Evolutionary conservation across 2,329 filamentous ascomycete species (phyloP).

Genomic region (Taxawa tesnikishii): DNA sequence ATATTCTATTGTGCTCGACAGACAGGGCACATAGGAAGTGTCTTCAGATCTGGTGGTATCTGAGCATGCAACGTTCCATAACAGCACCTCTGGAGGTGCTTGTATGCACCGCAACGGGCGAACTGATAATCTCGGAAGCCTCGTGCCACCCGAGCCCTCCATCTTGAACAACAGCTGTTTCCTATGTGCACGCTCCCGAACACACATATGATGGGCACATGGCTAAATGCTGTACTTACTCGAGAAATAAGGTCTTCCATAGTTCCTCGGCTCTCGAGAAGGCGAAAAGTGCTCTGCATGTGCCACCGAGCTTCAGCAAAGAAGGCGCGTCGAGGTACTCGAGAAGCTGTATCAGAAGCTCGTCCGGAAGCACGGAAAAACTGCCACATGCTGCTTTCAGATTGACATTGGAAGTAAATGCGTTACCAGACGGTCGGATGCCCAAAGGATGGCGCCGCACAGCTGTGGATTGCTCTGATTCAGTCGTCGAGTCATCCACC

Average conservation of each 20-base stretch:
- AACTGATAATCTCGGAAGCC: no score
- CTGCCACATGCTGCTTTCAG: conserved; percentile 53
- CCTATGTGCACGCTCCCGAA: no score
- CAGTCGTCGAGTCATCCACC: conserved; percentile 4
- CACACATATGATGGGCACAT: no score
- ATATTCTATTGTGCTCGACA: no score
- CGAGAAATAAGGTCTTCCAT: conserved; percentile 75
- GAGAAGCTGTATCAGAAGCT: conserved; percentile 61
- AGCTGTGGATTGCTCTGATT: conserved; percentile 23
- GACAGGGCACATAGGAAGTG: no score
- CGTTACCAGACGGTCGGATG: conserved; percentile 79
- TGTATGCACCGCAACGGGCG: no score
- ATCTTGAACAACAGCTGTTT: no score
- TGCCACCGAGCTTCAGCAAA: conserved; percentile 56
- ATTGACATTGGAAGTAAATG: conserved; percentile 53
- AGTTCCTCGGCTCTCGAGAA: conserved; percentile 75
- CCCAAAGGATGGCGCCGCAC: conserved; percentile 71
- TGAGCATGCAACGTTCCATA: no score
- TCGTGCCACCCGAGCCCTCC: no score
- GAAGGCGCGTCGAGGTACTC: conserved; percentile 57
- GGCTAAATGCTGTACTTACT: no score
- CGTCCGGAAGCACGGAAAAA: conserved; percentile 64
- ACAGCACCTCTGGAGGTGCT: no score
- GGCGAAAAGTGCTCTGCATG: conserved; percentile 78
- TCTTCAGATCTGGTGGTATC: no score